These are phyloP conservation scores for Acanthamoeba sp. DNA, from an alignment of 208 protist species.

Conservation along the genomic window DNA sequence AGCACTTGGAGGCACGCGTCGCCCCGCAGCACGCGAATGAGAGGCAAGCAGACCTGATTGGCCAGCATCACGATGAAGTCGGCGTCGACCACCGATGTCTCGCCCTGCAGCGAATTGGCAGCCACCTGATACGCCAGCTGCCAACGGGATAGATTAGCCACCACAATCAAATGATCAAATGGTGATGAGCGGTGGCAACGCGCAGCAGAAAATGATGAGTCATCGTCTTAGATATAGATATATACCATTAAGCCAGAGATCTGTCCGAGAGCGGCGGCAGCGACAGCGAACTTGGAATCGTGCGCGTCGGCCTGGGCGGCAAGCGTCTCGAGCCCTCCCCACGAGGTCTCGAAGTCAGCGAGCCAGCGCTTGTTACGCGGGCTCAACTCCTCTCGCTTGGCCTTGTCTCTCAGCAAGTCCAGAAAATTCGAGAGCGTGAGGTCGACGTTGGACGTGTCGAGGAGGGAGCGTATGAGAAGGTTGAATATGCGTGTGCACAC, in stretches of 20 bases:
- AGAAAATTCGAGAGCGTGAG: not conserved
- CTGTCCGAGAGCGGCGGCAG: constrained; percentile 39
- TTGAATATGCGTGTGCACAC: constrained; percentile 43
- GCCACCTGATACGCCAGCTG: constrained; percentile 22
- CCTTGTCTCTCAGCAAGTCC: constrained; percentile 6
- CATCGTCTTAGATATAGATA: not conserved
- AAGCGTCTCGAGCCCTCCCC: constrained; percentile 15
- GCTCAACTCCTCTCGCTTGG: not conserved
- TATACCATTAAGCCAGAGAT: constrained; percentile 60
- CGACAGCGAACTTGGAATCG: constrained; percentile 42
- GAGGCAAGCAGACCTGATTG: constrained; percentile 33
- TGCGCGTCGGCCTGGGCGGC: not conserved
- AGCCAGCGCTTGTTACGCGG: constrained; percentile 16
- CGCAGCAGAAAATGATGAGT: not conserved
- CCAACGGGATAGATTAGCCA: not conserved
- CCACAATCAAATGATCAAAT: not conserved
- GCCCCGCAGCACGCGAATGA: constrained; percentile 2
- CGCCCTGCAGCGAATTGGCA: constrained; percentile 52
- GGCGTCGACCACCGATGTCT: constrained; percentile 29
- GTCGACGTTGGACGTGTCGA: not conserved
- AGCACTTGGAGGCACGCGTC: constrained; percentile 17
- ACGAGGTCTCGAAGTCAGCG: constrained; percentile 13
- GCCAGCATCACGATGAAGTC: constrained; percentile 51
- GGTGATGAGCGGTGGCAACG: not conserved
- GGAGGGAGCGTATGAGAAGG: constrained; percentile 8